These are phyloP conservation scores for Coemansia sp. DNA, from an alignment of 192 early-diverging fungal species.

Conservation along the genomic window DNA sequence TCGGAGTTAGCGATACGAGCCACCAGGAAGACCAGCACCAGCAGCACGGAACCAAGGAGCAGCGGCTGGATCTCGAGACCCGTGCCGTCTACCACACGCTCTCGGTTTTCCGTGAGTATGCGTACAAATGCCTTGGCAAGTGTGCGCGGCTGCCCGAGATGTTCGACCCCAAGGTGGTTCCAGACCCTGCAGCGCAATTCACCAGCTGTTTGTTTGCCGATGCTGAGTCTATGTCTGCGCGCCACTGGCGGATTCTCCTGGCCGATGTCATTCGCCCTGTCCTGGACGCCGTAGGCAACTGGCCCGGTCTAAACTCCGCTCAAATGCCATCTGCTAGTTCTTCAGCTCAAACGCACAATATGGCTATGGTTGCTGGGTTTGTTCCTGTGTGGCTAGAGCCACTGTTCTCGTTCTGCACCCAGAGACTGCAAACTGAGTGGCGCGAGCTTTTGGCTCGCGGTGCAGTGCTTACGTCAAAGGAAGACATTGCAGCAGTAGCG, in stretches of 20 bases:
- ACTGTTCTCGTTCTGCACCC: constrained; percentile 27
- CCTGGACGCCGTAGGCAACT: constrained; percentile 26
- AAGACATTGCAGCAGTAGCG: constrained; percentile 3
- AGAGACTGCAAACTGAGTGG: constrained; percentile 28
- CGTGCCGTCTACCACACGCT: constrained; percentile 27
- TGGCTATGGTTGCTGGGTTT: constrained; percentile 12
- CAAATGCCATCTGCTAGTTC: background rate
- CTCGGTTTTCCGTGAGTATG: constrained; percentile 18
- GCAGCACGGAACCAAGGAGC: background rate
- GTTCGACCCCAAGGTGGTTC: constrained; percentile 3
- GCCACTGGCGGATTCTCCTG: constrained; percentile 41
- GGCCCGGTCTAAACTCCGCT: constrained; percentile 23
- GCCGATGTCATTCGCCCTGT: constrained; percentile 24
- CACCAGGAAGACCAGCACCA: background rate
- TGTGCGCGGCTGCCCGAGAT: constrained; percentile 20
- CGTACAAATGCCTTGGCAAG: constrained; percentile 41
- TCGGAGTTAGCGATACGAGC: constrained; percentile 7
- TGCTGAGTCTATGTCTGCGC: constrained; percentile 20
- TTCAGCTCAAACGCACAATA: background rate
- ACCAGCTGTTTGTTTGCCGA: constrained; percentile 40
- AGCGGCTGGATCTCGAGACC: constrained; percentile 8
- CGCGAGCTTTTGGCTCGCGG: constrained; percentile 1
- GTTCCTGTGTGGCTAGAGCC: constrained; percentile 29
- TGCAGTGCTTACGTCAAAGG: background rate
- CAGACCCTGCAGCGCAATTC: constrained; percentile 19